Evolutionary conservation across 192 early-diverging fungal genomes (phyloP), one percentile per base, ranked within the genome.

Genomic region (Coemansia sp.): DNA sequence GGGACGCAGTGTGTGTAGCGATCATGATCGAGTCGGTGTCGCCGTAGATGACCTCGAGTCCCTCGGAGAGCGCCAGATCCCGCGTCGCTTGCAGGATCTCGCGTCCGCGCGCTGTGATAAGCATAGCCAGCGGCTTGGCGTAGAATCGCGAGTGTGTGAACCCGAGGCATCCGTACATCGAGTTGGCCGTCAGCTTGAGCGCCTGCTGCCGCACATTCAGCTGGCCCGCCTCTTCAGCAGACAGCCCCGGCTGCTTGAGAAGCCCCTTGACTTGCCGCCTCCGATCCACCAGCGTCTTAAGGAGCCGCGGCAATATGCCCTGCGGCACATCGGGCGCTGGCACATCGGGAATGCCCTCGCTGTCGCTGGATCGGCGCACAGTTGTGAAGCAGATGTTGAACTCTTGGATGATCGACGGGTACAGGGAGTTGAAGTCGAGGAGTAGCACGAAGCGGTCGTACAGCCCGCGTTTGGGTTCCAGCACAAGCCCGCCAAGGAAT

Each of bases 11-110:
- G 67, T 92, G 88, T 4, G 96, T 98, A 69, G 95, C 85, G 49
- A 99, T 92, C 96, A 99, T 98, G 60, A 99, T 94, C 1, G 96
- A 98, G 78, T 99, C 98, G 3, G 98, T 99, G 71, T 99, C 98
- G 63, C 98, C 98, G 83, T 99, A 99, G 73, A 99, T 96, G 5
- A 99, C 96, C 74, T 99, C 92, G 30, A 97, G 84, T 1, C 89
- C 86, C 14, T 92, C 87, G 18, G 85, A 63, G 18, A 87, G 83
- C 0, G 97, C 98, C 23, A 99, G 77, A 38, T 92, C 85, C 12
- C 94, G 93, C 4, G 98, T 99, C 59, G 88, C 89, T 75, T 97
- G 97, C 45, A 99, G 73, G 78, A 98, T 97, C 78, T 97, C 95
- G 59, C 98, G 89, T 24, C 98, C 98, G 55, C 95, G 92, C 20